These are phyloP conservation scores for Candida montana DNA, from an alignment of 805 yeast genomes.

Conservation along the genomic window DNA sequence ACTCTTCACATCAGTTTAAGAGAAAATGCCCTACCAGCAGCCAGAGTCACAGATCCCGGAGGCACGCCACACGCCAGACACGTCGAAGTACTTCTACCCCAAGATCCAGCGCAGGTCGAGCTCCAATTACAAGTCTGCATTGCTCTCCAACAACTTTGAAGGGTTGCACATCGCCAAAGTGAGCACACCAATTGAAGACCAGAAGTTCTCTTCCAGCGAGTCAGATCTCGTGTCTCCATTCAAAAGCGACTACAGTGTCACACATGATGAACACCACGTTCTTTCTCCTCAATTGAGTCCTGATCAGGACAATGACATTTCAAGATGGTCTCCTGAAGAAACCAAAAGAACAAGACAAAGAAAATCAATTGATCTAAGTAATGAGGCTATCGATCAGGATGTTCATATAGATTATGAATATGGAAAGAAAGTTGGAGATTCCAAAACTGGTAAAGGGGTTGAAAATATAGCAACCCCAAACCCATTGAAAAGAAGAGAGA, in stretches of 20 bases:
- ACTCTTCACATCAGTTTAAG: too few relatives aligned
- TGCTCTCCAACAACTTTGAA: constrained; percentile 3
- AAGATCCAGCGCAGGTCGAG: constrained; percentile 6
- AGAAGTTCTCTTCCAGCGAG: background rate
- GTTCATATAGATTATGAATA: constrained; percentile 3
- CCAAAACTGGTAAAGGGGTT: too few relatives aligned
- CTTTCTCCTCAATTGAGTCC: constrained; percentile 1
- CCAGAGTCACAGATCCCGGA: constrained; percentile 12
- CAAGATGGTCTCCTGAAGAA: constrained; percentile 11
- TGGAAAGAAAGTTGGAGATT: background rate
- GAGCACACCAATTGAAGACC: background rate
- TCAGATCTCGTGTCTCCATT: constrained; percentile 2
- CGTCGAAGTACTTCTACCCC: background rate
- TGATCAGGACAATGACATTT: constrained; percentile 1
- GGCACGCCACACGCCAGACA: constrained; percentile 15
- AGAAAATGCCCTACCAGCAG: background rate
- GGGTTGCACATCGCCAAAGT: constrained; percentile 3
- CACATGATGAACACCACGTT: background rate
- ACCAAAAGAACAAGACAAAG: constrained; percentile 11
- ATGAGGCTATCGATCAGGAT: constrained; percentile 6
- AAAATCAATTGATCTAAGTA: constrained; percentile 7
- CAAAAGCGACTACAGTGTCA: constrained; percentile 1
- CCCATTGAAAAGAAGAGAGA: background rate
- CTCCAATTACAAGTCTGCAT: constrained; percentile 6
- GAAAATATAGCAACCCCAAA: too few relatives aligned